These are phyloP conservation scores for Verticillium nonalfalfae DNA, from an alignment of 2,329 filamentous ascomycete species.

Conservation along the genomic window DNA sequence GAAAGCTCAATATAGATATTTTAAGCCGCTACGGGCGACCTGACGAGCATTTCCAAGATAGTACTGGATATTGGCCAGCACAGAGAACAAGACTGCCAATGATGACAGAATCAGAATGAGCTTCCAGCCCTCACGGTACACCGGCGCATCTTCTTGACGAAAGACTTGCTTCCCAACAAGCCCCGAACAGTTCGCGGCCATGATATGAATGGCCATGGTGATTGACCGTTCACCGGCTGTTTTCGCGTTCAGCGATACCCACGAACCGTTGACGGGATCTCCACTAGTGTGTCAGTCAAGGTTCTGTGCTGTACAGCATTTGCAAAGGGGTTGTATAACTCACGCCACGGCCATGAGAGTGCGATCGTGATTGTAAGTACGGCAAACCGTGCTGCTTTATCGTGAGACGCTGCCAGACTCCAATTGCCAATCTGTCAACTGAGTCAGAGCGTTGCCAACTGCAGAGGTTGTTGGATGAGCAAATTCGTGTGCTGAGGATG, in stretches of 20 bases:
- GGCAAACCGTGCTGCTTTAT: constrained; percentile 12
- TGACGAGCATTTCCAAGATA: not conserved
- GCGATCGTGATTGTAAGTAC: constrained; percentile 18
- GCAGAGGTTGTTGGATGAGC: not conserved
- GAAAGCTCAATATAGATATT: not conserved
- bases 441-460: too few relatives aligned
- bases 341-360: constrained; percentile 22
- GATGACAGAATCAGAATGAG: constrained; percentile 15
- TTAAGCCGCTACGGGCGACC: not conserved
- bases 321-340: constrained; percentile 5
- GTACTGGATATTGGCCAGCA: not conserved
- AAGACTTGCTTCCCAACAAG: constrained; percentile 23
- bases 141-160: constrained; percentile 18
- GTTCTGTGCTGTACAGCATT: not conserved
- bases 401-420: not conserved
- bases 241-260: constrained; percentile 20
- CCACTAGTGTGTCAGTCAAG: not conserved
- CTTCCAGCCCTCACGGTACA: constrained; percentile 20
- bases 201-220: constrained; percentile 24
- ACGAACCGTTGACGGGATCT: constrained; percentile 20
- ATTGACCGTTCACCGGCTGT: constrained; percentile 21
- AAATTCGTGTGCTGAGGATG: not conserved
- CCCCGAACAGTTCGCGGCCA: constrained; percentile 22
- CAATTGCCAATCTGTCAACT: not conserved
- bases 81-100: not conserved